Evolutionary conservation across 371 early-diverging fungal genomes (phyloP).

Genomic region (Syncephalastrum sp.): DNA sequence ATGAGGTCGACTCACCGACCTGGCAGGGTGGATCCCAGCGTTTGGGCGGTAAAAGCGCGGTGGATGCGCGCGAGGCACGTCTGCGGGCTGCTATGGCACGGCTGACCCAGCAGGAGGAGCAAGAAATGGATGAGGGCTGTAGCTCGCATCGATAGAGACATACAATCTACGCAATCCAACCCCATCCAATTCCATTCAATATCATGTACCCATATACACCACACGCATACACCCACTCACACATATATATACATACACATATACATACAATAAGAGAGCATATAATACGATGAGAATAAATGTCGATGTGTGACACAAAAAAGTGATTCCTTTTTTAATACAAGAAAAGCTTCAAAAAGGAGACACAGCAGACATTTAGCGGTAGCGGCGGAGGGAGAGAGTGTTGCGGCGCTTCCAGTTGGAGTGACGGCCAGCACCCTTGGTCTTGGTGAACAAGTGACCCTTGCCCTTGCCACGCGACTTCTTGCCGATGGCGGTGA

Average conservation of each 20-base stretch:
- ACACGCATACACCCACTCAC: too few relatives aligned
- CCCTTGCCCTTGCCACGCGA: conserved; percentile 98
- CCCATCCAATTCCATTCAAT: too few relatives aligned
- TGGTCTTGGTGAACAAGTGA: conserved; percentile 88
- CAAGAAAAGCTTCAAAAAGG: not conserved
- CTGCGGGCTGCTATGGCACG: conserved; percentile 42
- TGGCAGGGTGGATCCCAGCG: conserved; percentile 37
- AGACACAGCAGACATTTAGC: conserved; percentile 42
- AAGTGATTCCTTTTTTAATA: too few relatives aligned
- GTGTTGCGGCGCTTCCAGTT: conserved; percentile 73
- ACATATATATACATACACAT: too few relatives aligned
- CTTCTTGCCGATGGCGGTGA: conserved; percentile 97
- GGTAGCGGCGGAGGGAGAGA: conserved; percentile 74
- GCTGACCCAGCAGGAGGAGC: conserved; percentile 47
- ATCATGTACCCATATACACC: too few relatives aligned
- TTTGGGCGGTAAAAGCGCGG: conserved; percentile 22
- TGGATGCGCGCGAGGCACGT: conserved; percentile 24
- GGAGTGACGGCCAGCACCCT: conserved; percentile 31
- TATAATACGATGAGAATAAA: too few relatives aligned
- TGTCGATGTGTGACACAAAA: too few relatives aligned
- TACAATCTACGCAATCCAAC: too few relatives aligned
- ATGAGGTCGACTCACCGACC: conserved; percentile 23
- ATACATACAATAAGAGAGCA: too few relatives aligned
- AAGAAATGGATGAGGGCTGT: conserved; percentile 53
- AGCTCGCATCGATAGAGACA: conserved; percentile 20